Conservation (phyloP, 352 stramenopile species). For the Blastocystis sp. region DNA sequence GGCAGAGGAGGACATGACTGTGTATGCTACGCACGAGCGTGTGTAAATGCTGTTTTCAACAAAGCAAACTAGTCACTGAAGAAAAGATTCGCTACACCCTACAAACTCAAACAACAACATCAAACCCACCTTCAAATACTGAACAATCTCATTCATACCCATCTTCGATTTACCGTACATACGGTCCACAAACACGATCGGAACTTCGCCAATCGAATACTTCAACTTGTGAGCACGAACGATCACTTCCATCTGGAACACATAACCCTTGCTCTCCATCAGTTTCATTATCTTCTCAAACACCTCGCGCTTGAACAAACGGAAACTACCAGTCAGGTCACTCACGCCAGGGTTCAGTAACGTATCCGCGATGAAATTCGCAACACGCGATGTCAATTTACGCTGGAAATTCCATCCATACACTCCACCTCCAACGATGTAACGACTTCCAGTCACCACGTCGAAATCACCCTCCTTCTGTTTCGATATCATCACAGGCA, state of each 20-base stretch:
- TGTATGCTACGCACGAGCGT: constrained; percentile 65
- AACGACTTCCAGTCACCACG: constrained; percentile 94
- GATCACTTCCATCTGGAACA: constrained; percentile 99
- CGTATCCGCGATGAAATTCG: constrained; percentile 95
- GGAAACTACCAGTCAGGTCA: constrained; percentile 95
- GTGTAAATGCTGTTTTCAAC: background rate
- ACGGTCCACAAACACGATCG: constrained; percentile 96
- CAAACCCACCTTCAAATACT: constrained; percentile 93
- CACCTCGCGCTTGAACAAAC: constrained; percentile 92
- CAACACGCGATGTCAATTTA: constrained; percentile 93
- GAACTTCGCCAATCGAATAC: constrained; percentile 91
- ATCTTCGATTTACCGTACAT: constrained; percentile 98
- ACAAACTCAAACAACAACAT: constrained; percentile 90
- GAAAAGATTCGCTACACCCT: constrained; percentile 59
- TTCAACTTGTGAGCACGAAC: constrained; percentile 88
- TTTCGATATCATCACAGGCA: constrained; percentile 81
- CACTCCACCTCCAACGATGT: constrained; percentile 89
- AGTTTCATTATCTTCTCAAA: constrained; percentile 90
- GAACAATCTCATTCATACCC: constrained; percentile 93
- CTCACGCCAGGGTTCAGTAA: constrained; percentile 90
- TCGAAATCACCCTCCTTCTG: constrained; percentile 79
- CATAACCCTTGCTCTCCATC: constrained; percentile 88
- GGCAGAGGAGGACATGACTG: constrained; percentile 24
- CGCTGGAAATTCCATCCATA: constrained; percentile 92
- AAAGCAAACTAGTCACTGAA: background rate